A percentile compares a stretch with the other conserved stretches of the same genome.
phyloP scores from a whole-genome alignment of 2,329 filamentous ascomycete genomes.

The Ascochyta fabae region DNA sequence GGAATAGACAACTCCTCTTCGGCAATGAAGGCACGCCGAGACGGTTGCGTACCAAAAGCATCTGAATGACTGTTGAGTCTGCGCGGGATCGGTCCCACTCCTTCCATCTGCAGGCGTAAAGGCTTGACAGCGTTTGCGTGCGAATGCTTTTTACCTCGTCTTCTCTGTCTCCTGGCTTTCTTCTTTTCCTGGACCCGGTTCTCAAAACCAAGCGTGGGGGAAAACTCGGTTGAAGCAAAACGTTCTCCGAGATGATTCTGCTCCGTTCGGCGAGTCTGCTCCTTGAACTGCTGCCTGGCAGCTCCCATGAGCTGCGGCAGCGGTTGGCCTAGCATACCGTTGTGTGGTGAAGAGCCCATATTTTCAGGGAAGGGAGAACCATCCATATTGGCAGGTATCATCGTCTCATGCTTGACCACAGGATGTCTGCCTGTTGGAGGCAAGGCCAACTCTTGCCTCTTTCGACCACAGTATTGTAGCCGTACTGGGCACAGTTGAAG shows the following conservation, averaged over 20 bases:
- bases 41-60: background rate
- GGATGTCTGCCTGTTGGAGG: background rate
- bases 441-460: background rate
- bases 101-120: background rate
- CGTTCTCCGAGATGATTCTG: conserved; percentile 1
- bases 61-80: background rate
- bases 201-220: background rate
- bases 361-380: background rate
- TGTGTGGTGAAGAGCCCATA: background rate
- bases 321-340: background rate
- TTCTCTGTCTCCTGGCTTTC: background rate
- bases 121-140: background rate
- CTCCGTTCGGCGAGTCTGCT: conserved; percentile 3
- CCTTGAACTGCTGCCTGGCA: conserved; percentile 3
- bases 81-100: background rate
- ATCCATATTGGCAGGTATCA: background rate
- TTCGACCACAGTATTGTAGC: background rate
- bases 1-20: background rate
- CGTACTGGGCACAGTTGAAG: conserved; percentile 27
- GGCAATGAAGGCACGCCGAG: background rate
- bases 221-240: background rate
- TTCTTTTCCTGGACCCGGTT: background rate
- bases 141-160: background rate
- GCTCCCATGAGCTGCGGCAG: conserved; percentile 1
- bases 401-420: background rate